A percentile compares a stretch with the other conserved stretches of the same genome.
phyloP scores from a whole-genome alignment of 2,329 filamentous ascomycete genomes.

The Cytospora leucostoma region DNA sequence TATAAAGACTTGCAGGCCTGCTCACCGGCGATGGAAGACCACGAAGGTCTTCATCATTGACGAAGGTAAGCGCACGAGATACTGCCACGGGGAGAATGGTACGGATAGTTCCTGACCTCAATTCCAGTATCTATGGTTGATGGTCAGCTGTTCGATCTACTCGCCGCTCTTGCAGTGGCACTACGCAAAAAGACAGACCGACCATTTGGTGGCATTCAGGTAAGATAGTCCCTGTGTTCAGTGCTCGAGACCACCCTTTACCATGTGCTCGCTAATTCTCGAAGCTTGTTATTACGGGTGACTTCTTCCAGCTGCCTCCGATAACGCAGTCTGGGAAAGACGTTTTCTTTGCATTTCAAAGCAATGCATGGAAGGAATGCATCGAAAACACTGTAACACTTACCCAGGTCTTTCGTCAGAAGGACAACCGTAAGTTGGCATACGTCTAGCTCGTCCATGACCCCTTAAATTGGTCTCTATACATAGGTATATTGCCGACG shows the following conservation, averaged over 20 bases:
- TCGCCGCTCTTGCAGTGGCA: constrained; percentile 66
- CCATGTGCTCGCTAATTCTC: neutral
- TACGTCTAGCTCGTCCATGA: neutral
- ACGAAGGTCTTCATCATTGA: constrained; percentile 73
- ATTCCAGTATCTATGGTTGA: constrained; percentile 71
- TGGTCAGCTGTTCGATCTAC: constrained; percentile 74
- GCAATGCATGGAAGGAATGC: constrained; percentile 70
- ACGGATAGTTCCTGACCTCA: neutral
- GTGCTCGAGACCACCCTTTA: neutral
- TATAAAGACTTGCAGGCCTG: constrained; percentile 69
- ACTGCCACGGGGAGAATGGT: accelerated
- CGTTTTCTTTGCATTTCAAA: constrained; percentile 72
- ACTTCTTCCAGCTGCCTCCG: constrained; percentile 78
- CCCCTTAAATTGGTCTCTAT: neutral
- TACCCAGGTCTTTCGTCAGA: constrained; percentile 75
- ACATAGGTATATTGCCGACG: neutral
- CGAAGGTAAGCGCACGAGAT: constrained; percentile 43
- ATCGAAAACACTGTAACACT: constrained; percentile 74
- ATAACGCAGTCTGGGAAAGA: constrained; percentile 62
- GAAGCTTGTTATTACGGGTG: constrained; percentile 71
- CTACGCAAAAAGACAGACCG: constrained; percentile 67
- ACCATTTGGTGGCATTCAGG: constrained; percentile 70
- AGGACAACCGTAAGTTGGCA: constrained; percentile 47
- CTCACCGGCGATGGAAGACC: constrained; percentile 67
- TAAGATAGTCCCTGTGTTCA: neutral